These are phyloP conservation scores for Glycine latifolia DNA, from an alignment of 306 rosid genomes.

Conservation along the genomic window DNA sequence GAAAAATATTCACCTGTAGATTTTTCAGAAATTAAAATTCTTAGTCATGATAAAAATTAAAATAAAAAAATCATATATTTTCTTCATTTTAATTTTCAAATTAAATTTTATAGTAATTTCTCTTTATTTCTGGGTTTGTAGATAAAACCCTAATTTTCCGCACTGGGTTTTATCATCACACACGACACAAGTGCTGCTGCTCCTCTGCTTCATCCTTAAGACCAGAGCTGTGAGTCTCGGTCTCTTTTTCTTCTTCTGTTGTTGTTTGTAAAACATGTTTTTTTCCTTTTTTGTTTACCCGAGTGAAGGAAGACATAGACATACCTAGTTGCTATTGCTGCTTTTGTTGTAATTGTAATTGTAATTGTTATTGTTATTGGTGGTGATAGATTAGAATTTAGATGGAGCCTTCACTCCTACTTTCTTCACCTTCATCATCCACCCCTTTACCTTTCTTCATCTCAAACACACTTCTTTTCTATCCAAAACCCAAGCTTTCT, in stretches of 20 bases:
- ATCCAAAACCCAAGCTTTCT: constrained; percentile 15
- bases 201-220: too few relatives aligned
- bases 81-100: neutral
- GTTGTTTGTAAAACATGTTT: neutral
- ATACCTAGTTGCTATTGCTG: neutral
- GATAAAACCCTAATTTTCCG: neutral
- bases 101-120: too few relatives aligned
- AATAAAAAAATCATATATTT: neutral
- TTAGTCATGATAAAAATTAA: too few relatives aligned
- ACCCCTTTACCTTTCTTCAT: constrained; percentile 22
- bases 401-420: constrained; percentile 5
- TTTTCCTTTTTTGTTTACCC: neutral
- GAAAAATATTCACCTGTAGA: neutral
- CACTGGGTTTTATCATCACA: neutral
- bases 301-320: neutral
- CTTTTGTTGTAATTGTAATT: too few relatives aligned
- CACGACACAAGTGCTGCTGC: too few relatives aligned
- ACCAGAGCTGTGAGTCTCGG: neutral
- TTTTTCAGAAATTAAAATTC: neutral
- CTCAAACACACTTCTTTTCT: constrained; percentile 7
- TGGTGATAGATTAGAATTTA: too few relatives aligned
- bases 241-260: neutral
- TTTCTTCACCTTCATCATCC: constrained; percentile 15
- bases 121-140: neutral
- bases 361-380: neutral